phyloP scores from a whole-genome alignment of 345 rosid genomes.

The Bruguiera sexangula region DNA sequence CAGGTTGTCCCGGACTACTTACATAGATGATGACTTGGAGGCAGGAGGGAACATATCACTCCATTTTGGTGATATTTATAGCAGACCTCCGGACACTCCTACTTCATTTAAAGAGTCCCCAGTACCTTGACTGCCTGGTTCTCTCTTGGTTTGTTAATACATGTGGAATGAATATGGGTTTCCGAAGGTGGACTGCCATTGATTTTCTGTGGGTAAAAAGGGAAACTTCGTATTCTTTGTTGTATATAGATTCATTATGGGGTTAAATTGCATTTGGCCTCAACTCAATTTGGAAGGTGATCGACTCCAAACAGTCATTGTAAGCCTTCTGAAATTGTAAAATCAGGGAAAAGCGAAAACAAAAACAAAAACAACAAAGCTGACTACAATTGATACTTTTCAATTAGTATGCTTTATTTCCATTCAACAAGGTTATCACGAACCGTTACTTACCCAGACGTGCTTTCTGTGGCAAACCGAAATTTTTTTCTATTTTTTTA shows the following conservation, averaged over 20 bases:
- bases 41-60: conserved; percentile 50
- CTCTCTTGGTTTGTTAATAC: not conserved
- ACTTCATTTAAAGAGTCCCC: conserved; percentile 20
- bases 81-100: conserved; percentile 58
- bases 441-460: too few species aligned
- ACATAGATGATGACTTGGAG: conserved; percentile 53
- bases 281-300: conserved; percentile 18
- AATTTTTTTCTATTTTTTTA: too few species aligned
- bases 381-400: conserved; percentile 14
- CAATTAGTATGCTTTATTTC: not conserved
- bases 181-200: conserved; percentile 20
- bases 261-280: conserved; percentile 26
- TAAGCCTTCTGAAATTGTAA: conserved; percentile 27
- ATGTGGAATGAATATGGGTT: conserved; percentile 34
- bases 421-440: too few species aligned
- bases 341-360: conserved; percentile 4
- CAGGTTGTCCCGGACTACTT: conserved; percentile 37
- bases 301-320: conserved; percentile 1
- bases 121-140: conserved; percentile 19
- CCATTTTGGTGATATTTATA: conserved; percentile 78
- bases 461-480: too few species aligned
- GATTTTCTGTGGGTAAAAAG: not conserved
- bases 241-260: conserved; percentile 44
- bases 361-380: too few species aligned
- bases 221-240: conserved; percentile 47